phyloP scores from a whole-genome alignment of 495 filamentous ascomycete species.

The Chaetomidium leptoderma region DNA sequence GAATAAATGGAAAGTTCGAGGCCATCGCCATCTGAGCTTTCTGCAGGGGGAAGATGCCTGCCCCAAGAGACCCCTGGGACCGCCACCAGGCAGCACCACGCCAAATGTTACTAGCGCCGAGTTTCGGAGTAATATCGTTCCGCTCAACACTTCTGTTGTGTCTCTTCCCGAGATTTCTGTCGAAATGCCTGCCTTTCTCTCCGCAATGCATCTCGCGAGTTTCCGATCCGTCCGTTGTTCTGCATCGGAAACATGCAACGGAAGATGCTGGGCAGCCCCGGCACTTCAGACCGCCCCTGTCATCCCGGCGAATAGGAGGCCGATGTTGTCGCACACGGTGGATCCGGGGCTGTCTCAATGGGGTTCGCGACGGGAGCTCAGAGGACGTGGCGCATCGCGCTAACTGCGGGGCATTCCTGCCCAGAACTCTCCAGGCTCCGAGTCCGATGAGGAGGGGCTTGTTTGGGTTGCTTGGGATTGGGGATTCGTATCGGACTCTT shows the following conservation, averaged over 20 bases:
- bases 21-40: conserved; percentile 1
- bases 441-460: too few species aligned
- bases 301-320: conserved; percentile 1
- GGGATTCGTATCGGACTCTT: conserved; percentile 7
- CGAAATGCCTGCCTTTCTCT: background rate
- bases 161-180: background rate
- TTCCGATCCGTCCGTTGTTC: background rate
- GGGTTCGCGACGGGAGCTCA: too few species aligned
- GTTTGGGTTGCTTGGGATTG: conserved; percentile 10
- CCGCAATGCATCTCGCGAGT: background rate
- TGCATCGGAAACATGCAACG: background rate
- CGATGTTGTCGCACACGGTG: conserved; percentile 3
- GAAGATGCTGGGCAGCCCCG: background rate
- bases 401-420: conserved; percentile 11
- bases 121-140: background rate
- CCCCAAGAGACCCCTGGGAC: background rate
- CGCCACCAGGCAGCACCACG: background rate
- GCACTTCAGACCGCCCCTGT: conserved; percentile 10
- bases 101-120: background rate
- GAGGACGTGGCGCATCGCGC: conserved; percentile 2
- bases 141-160: background rate
- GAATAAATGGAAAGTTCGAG: conserved; percentile 1
- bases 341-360: conserved; percentile 1
- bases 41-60: background rate
- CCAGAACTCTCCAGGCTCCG: too few species aligned